phyloP scores from a whole-genome alignment of 805 yeast species.

The Debaryomyces maramus region DNA sequence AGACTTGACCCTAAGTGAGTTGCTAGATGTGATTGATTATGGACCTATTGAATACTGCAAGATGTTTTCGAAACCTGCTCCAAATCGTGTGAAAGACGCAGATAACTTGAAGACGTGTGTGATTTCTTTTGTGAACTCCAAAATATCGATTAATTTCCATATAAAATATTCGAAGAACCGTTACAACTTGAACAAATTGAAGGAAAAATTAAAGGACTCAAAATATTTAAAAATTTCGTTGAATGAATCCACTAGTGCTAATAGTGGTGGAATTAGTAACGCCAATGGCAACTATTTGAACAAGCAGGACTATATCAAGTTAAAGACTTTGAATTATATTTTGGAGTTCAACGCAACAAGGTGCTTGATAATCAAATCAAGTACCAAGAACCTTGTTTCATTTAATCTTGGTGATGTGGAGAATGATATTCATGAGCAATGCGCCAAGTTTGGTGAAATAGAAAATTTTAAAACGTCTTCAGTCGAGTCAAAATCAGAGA shows the following conservation, averaged over 20 bases:
- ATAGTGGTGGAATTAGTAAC: background rate
- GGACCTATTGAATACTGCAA: slow-evolving; percentile 66
- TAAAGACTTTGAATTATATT: slow-evolving; percentile 42
- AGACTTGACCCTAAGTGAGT: slow-evolving; percentile 26
- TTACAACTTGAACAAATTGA: slow-evolving; percentile 23
- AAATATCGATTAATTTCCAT: slow-evolving; percentile 33
- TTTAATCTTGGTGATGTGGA: background rate
- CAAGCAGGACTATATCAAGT: slow-evolving; percentile 36
- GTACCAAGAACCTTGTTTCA: background rate
- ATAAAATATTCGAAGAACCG: slow-evolving; percentile 30
- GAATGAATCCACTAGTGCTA: slow-evolving; percentile 19
- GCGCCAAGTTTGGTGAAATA: slow-evolving; percentile 42
- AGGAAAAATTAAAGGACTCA: slow-evolving; percentile 24
- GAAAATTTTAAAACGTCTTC: slow-evolving; percentile 31
- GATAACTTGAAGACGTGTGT: slow-evolving; percentile 28
- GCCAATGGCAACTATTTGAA: slow-evolving; percentile 6
- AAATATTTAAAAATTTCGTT: slow-evolving; percentile 28
- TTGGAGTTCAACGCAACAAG: slow-evolving; percentile 41
- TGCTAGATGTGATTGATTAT: slow-evolving; percentile 48
- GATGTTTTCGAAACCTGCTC: slow-evolving; percentile 33
- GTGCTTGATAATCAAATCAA: slow-evolving; percentile 20
- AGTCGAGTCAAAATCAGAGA: slow-evolving; percentile 5
- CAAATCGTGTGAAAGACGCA: slow-evolving; percentile 26
- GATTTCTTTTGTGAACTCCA: slow-evolving; percentile 38
- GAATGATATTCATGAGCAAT: slow-evolving; percentile 24